phyloP scores from a whole-genome alignment of 306 rosid species.

The Potentilla sterilis region DNA sequence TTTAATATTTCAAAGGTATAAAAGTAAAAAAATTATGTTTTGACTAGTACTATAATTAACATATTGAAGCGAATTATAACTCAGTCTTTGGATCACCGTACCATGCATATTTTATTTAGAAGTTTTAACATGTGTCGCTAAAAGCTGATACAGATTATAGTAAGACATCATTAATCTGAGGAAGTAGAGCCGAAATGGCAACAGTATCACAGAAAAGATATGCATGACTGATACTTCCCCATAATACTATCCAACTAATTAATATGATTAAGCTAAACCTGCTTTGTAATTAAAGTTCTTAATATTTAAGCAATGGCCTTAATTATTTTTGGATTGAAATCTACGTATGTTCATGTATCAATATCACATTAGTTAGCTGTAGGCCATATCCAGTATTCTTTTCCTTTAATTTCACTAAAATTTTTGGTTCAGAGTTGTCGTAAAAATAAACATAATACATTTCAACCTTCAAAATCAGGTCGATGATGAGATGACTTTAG shows the following conservation, averaged over 20 bases:
- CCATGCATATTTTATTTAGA: neutral
- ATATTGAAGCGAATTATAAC: neutral
- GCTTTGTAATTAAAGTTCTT: neutral
- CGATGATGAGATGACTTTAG: conserved; percentile 1
- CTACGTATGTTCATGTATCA: neutral
- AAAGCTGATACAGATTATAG: conserved; percentile 6
- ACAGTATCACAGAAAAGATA: conserved; percentile 31
- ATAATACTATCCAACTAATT: neutral
- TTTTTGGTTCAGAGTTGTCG: neutral
- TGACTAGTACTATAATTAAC: too few relatives aligned
- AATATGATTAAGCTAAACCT: neutral
- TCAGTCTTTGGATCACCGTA: neutral
- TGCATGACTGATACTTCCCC: neutral
- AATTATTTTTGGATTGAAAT: neutral
- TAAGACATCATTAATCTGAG: neutral
- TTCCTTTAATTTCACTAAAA: neutral
- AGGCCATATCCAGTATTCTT: neutral
- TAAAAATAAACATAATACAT: neutral
- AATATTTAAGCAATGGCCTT: neutral
- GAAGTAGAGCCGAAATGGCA: conserved; percentile 20
- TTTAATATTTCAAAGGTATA: too few relatives aligned
- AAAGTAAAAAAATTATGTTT: too few relatives aligned
- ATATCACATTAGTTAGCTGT: neutral
- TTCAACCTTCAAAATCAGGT: neutral
- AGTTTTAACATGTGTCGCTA: neutral